Conservation (phyloP, 768 basidiomycete genomes). For the Crassisporium funariophilum region DNA sequence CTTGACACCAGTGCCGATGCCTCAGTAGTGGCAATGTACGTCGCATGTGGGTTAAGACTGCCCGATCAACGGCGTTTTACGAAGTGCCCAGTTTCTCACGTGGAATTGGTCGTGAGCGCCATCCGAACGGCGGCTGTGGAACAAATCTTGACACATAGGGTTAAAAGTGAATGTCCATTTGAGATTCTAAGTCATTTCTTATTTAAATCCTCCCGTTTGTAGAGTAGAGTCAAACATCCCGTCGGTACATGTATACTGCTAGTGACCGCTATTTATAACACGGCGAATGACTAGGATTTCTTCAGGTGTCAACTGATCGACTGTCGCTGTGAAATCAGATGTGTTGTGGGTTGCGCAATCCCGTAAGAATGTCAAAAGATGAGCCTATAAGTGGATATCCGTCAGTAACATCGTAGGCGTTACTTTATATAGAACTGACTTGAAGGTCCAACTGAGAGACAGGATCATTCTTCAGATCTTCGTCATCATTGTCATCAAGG, state of each 20-base stretch:
- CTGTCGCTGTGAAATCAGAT: conserved; percentile 60
- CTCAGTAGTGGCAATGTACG: too few relatives aligned
- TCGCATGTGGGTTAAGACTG: too few relatives aligned
- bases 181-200: conserved; percentile 7
- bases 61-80: too few relatives aligned
- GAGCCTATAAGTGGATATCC: conserved; percentile 46
- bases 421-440: conserved; percentile 30
- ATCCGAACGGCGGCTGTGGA: too few relatives aligned
- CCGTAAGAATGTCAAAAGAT: conserved; percentile 69
- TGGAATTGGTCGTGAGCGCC: too few relatives aligned
- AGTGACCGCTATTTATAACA: conserved; percentile 33
- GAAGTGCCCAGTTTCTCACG: too few relatives aligned
- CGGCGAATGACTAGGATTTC: conserved; percentile 69
- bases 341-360: conserved; percentile 67
- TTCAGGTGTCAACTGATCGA: conserved; percentile 69
- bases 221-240: background rate
- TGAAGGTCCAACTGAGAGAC: conserved; percentile 85
- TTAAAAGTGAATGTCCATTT: conserved; percentile 1
- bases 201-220: too few relatives aligned
- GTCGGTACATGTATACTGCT: background rate
- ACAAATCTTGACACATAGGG: too few relatives aligned
- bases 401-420: background rate
- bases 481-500: conserved; percentile 77
- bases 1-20: too few relatives aligned
- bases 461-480: conserved; percentile 86